These are phyloP conservation scores for Raddia guianensis DNA, from an alignment of 176 grass and related monocot species.

Conservation along the genomic window DNA sequence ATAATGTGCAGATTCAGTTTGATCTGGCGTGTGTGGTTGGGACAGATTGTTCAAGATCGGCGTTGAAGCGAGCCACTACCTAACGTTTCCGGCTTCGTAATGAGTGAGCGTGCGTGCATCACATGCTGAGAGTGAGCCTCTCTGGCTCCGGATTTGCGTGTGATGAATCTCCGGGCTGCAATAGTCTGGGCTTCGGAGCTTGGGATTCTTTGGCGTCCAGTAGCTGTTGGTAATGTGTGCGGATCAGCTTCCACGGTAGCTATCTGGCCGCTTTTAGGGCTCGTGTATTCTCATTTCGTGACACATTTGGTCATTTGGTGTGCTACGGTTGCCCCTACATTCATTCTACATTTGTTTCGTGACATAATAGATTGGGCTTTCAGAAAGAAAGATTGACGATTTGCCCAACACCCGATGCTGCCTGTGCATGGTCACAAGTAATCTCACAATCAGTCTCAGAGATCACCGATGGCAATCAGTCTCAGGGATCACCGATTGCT, in stretches of 20 bases:
- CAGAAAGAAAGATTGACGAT: neutral
- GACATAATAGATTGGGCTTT: too few relatives aligned
- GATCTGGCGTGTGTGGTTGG: neutral
- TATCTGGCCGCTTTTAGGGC: neutral
- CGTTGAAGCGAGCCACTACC: slow-evolving; percentile 24
- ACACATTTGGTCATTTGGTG: neutral
- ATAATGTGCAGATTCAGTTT: too few relatives aligned
- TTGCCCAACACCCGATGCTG: neutral
- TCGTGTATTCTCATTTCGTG: neutral
- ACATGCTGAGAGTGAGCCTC: neutral
- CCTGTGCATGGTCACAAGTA: neutral
- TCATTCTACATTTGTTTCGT: neutral
- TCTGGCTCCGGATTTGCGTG: neutral
- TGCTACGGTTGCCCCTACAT: too few relatives aligned
- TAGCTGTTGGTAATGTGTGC: neutral
- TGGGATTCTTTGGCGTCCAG: neutral
- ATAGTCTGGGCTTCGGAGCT: neutral
- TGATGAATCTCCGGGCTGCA: neutral
- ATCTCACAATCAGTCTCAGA: neutral
- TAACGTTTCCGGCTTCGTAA: neutral
- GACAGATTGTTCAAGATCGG: slow-evolving; percentile 25
- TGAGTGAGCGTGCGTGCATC: neutral
- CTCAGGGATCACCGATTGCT: neutral
- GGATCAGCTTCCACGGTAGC: neutral
- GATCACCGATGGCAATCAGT: neutral